These are phyloP conservation scores for Solanum chacoense DNA, from an alignment of 305 asterid species.

Conservation along the genomic window DNA sequence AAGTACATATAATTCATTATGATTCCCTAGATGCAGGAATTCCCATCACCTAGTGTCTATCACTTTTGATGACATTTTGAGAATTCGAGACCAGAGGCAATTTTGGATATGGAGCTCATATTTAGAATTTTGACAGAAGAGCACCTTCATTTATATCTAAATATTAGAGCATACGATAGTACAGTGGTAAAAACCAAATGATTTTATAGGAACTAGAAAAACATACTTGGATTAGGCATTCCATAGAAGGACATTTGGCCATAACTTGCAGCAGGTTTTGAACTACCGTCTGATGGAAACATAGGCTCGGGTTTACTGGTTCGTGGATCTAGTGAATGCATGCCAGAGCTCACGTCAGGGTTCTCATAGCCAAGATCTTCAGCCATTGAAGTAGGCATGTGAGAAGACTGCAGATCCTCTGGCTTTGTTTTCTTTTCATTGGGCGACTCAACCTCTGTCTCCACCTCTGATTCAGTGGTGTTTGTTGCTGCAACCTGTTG, in stretches of 20 bases:
- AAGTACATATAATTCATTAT: background rate
- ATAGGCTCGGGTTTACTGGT: slow-evolving; percentile 51
- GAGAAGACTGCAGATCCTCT: slow-evolving; percentile 54
- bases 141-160: background rate
- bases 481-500: slow-evolving; percentile 55
- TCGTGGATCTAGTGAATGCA: slow-evolving; percentile 38
- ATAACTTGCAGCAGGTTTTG: slow-evolving; percentile 47
- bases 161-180: background rate
- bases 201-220: background rate
- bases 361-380: slow-evolving; percentile 61
- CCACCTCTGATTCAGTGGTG: slow-evolving; percentile 64
- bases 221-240: slow-evolving; percentile 46
- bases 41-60: background rate
- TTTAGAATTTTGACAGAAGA: background rate
- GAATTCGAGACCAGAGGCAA: background rate
- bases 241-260: slow-evolving; percentile 74
- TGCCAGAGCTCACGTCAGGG: slow-evolving; percentile 31
- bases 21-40: background rate
- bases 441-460: slow-evolving; percentile 82
- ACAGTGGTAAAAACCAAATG: background rate
- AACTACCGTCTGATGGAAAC: slow-evolving; percentile 55
- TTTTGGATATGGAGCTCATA: background rate
- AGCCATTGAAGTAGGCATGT: slow-evolving; percentile 28
- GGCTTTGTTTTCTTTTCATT: slow-evolving; percentile 69
- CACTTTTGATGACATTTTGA: background rate